Percentiles rank a stretch among this genome's conserved stretches.
These are phyloP conservation scores for Polytrichum commune DNA, from an alignment of 225 moss, liverwort and hornwort species.

Conservation along the genomic window DNA sequence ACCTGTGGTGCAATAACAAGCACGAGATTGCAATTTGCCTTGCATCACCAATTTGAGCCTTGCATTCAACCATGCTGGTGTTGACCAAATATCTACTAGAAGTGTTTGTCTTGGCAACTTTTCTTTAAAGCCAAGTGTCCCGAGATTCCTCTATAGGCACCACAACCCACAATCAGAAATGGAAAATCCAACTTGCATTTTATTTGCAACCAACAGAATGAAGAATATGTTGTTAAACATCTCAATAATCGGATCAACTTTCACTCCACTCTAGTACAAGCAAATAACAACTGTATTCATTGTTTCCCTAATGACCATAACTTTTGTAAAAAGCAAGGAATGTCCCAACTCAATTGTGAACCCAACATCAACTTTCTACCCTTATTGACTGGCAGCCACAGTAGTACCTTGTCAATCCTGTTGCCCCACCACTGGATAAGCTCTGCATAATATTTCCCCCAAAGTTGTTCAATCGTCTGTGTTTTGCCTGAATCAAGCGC, in stretches of 20 bases:
- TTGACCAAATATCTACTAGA: not conserved
- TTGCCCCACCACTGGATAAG: slow-evolving; percentile 2
- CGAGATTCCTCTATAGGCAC: not conserved
- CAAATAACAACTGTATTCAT: not conserved
- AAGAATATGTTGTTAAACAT: not conserved
- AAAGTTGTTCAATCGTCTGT: slow-evolving; percentile 2
- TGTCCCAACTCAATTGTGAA: not conserved
- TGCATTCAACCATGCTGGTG: not conserved
- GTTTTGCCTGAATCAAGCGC: slow-evolving; percentile 2
- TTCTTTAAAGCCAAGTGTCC: not conserved
- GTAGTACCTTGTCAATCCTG: slow-evolving; percentile 1
- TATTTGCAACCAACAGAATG: no score
- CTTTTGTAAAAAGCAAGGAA: slow-evolving; percentile 1
- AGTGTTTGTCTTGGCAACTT: not conserved
- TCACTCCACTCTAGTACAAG: not conserved
- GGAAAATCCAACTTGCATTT: not conserved
- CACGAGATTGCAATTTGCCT: not conserved
- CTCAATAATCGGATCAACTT: not conserved
- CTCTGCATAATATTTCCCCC: not conserved
- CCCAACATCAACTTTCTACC: slow-evolving; percentile 1
- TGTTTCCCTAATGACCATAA: not conserved
- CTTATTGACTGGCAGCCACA: not conserved
- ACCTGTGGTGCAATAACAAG: not conserved
- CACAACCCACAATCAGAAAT: not conserved
- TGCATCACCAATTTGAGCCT: not conserved